Evolutionary conservation across 768 basidiomycete species (phyloP).

Genomic region (Hypholoma fasciculare): DNA sequence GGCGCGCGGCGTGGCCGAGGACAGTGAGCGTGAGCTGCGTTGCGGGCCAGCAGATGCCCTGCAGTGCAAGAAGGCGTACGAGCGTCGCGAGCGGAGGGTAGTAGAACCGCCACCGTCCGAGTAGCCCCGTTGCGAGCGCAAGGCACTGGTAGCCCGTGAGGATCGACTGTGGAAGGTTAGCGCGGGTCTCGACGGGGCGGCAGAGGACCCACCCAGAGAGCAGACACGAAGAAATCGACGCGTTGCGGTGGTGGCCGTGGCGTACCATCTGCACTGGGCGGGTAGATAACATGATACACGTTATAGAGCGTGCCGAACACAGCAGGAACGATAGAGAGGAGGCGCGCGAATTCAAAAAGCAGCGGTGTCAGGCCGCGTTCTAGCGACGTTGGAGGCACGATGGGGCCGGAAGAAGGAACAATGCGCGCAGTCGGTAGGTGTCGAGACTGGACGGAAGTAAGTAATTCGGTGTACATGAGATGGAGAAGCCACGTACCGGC

Average conservation of each 20-base stretch:
- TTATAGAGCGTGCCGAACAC: slow-evolving; percentile 66
- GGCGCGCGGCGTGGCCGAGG: slow-evolving; percentile 67
- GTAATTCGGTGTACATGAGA: background rate
- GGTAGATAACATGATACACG: slow-evolving; percentile 49
- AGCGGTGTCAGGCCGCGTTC: slow-evolving; percentile 52
- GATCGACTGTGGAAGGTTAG: slow-evolving; percentile 38
- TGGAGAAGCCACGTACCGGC: slow-evolving; percentile 48
- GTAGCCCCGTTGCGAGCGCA: slow-evolving; percentile 82
- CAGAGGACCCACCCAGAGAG: slow-evolving; percentile 61
- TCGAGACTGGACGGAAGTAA: slow-evolving; percentile 41
- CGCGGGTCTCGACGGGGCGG: background rate
- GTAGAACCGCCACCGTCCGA: slow-evolving; percentile 88
- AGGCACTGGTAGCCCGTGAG: slow-evolving; percentile 92
- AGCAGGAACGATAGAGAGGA: slow-evolving; percentile 74
- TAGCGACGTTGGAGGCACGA: slow-evolving; percentile 48
- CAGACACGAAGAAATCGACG: slow-evolving; percentile 66
- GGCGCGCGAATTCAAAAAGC: slow-evolving; percentile 69
- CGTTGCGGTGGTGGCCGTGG: slow-evolving; percentile 44
- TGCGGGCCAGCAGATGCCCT: slow-evolving; percentile 96
- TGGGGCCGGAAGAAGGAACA: slow-evolving; percentile 45
- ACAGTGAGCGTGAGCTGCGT: slow-evolving; percentile 83
- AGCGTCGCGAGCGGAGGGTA: slow-evolving; percentile 88
- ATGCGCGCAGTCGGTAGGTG: slow-evolving; percentile 73
- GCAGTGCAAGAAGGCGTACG: slow-evolving; percentile 88
- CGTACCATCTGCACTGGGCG: slow-evolving; percentile 27